Percentiles rank a stretch among this genome's conserved stretches.
Evolutionary conservation across 495 filamentous ascomycete species (phyloP).

Genomic region (Friedmanniomyces simplex): DNA sequence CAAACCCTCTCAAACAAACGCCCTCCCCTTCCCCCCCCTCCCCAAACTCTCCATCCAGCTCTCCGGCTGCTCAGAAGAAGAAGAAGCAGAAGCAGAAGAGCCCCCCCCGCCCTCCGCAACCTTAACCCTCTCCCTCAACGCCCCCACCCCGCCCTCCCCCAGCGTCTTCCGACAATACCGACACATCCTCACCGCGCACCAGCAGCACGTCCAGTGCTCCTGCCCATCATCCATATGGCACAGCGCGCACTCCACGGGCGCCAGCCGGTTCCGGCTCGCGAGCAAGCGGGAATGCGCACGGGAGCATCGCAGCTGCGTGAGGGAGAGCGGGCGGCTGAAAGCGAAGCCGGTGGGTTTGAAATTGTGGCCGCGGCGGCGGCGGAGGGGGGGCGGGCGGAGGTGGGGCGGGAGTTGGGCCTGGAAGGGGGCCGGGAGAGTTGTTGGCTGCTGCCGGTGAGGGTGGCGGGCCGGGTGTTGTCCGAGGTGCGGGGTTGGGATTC

Average conservation of each 20-base stretch:
- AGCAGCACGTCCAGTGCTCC: constrained; percentile 16
- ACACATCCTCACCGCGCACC: constrained; percentile 22
- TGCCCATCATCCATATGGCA: constrained; percentile 19
- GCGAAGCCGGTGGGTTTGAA: constrained; percentile 20
- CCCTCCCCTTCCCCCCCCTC: not conserved
- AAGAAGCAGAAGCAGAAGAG: too few species aligned
- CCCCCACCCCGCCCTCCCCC: constrained; percentile 2
- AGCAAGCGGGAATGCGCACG: constrained; percentile 4
- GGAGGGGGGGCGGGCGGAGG: not conserved
- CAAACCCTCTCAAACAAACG: not conserved
- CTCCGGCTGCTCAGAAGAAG: not conserved
- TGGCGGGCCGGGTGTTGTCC: constrained; percentile 1
- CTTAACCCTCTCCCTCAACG: constrained; percentile 14
- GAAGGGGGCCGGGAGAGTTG: constrained; percentile 5
- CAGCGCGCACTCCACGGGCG: constrained; percentile 20
- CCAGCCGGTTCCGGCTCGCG: constrained; percentile 6
- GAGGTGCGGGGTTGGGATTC: constrained; percentile 7
- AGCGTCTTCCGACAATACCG: constrained; percentile 14
- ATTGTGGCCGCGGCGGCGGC: constrained; percentile 9
- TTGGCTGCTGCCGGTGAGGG: not conserved
- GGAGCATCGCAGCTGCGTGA: constrained; percentile 14
- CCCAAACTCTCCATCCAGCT: constrained; percentile 4
- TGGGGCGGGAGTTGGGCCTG: not conserved
- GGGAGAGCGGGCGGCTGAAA: constrained; percentile 7
- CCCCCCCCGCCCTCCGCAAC: constrained; percentile 10